Percentiles rank a stretch among this genome's conserved stretches.
Evolutionary conservation across 148 eudicot species (phyloP).

Genomic region (Rhododendron ovatum): DNA sequence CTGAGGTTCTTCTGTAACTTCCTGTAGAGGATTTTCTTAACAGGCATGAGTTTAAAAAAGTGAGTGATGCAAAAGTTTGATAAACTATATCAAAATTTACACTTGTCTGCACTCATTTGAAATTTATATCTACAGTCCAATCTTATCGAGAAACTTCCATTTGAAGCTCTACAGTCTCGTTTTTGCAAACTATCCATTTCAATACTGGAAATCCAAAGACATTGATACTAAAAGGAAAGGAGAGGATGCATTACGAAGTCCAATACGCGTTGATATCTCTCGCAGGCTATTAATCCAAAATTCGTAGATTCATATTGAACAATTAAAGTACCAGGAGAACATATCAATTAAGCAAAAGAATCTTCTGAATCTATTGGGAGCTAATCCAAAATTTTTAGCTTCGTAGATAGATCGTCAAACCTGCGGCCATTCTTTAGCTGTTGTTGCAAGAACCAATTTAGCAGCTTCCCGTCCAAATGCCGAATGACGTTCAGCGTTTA

Average conservation of each 20-base stretch:
- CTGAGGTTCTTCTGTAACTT: constrained; percentile 2
- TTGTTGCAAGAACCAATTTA: constrained; percentile 49
- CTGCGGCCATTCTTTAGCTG: constrained; percentile 29
- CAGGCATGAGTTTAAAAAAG: background rate
- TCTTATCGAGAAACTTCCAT: background rate
- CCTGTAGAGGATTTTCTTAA: constrained; percentile 32
- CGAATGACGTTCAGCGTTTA: constrained; percentile 73
- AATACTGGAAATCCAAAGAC: background rate
- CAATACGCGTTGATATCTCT: background rate
- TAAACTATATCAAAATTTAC: background rate
- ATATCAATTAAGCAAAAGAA: background rate
- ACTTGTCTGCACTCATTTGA: background rate
- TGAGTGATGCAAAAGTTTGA: background rate
- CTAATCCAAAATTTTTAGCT: background rate
- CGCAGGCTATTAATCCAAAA: no score
- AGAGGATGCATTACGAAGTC: background rate
- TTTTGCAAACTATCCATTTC: background rate
- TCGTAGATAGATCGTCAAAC: constrained; percentile 16
- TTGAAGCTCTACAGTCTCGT: background rate
- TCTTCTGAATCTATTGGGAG: background rate
- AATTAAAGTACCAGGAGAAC: background rate
- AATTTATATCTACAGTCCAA: background rate
- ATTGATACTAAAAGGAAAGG: background rate
- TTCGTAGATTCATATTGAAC: background rate
- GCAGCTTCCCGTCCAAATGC: constrained; percentile 93